Percentiles rank a stretch among this genome's conserved stretches.
Evolutionary conservation across 176 grass and related monocot genomes (phyloP).

Genomic region (Avena sativa): DNA sequence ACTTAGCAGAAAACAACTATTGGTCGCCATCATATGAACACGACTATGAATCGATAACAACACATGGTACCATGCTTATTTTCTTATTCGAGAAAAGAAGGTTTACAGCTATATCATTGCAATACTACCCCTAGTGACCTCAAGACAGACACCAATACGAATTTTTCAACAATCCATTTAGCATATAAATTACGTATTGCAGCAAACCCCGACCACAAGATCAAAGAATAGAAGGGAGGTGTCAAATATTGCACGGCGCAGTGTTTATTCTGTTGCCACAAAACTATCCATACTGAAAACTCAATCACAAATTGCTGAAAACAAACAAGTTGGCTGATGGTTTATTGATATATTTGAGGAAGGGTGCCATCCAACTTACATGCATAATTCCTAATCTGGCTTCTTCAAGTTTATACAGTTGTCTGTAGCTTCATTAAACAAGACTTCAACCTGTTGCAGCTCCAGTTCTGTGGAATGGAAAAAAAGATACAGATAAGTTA

Average conservation of each 20-base stretch:
- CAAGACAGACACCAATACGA: background rate
- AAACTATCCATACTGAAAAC: background rate
- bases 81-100: background rate
- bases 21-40: background rate
- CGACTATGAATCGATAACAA: background rate
- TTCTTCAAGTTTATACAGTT: slow-evolving; percentile 96
- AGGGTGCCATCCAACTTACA: slow-evolving; percentile 37
- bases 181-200: background rate
- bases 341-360: background rate
- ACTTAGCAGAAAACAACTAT: background rate
- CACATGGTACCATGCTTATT: background rate
- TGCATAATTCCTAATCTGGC: slow-evolving; percentile 51
- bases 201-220: background rate
- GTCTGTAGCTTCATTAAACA: slow-evolving; percentile 89
- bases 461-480: slow-evolving; percentile 60
- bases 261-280: background rate
- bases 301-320: background rate
- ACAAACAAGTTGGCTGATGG: background rate
- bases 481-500: slow-evolving; percentile 12
- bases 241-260: background rate
- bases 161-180: background rate
- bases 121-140: background rate
- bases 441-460: slow-evolving; percentile 72
- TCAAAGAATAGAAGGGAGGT: background rate
- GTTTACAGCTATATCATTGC: slow-evolving; percentile 2